Base-by-base conservation (phyloP, 306 rosid genomes). In the Corylus avellana region DNA sequence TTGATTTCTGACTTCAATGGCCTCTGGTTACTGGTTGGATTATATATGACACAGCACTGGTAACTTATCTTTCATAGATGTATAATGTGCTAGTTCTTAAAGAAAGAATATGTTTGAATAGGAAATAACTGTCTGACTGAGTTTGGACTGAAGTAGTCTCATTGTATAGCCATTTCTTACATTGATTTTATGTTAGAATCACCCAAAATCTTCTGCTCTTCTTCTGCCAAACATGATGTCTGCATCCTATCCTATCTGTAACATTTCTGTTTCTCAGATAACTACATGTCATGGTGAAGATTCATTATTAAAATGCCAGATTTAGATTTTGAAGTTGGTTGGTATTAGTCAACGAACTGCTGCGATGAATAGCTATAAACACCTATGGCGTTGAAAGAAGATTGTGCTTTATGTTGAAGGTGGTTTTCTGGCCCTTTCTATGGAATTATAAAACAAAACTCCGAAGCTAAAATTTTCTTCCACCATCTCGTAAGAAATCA, bases 1-100 rank as follows among this genome's bases (percentile, higher is more conserved):
- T 92, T 48, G 87, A 92, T 29, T 92, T 92, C 84, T 90, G 87
- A 88, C 72, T 8, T 73, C 72, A 29, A 42, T 73, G 62, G 62
- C 18, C 62, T 70, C 69, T 77, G 54, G n/a, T 78, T 42, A 57
- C 69, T 77, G 54, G 16, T 78, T 42, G 66, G 4, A 5, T 57
- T 47, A n/a, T 77, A 61, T 61, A 54, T 66, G 79, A 62, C 42
- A 82, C 78, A 57, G 55, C 42, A 75, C 51, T 3, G 82, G 76
- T 83, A 80, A 74, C 78, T 76, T 32, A 53, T 78, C 77, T 73
- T 73, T 56, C 12, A 25, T 66, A 72, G 76, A 70, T 67, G 77
- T 58, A 50, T 76, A 73, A 72, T 37, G 59, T 51, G 80, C 79
- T 77, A 79, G 32, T 17, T 84, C 73, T 71, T 17, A 17, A 14